These are phyloP conservation scores for Ophiostoma tasmaniense DNA, from an alignment of 2,329 filamentous ascomycete genomes.

Conservation along the genomic window DNA sequence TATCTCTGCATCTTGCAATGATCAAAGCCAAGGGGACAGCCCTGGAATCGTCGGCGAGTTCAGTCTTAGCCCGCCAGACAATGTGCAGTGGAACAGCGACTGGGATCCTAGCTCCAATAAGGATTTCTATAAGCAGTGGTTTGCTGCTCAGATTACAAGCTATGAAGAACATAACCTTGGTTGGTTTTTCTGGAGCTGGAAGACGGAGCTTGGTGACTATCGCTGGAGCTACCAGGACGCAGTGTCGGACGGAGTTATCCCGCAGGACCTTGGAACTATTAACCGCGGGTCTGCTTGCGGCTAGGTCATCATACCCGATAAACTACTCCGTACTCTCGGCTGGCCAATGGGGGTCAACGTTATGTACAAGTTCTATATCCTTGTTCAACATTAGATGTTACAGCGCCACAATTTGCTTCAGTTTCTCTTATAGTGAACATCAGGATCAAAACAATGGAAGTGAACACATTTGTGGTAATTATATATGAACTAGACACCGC, in stretches of 20 bases:
- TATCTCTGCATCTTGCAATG: conserved; percentile 41
- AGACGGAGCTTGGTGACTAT: conserved; percentile 35
- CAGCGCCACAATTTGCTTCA: no score
- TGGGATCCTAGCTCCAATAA: conserved; percentile 35
- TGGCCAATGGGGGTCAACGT: no score
- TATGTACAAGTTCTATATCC: no score
- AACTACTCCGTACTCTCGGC: no score
- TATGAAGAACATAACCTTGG: conserved; percentile 40
- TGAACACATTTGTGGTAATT: no score
- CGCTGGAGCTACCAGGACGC: conserved; percentile 29
- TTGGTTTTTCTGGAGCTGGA: conserved; percentile 50
- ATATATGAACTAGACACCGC: no score
- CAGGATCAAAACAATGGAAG: no score
- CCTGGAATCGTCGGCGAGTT: conserved; percentile 52
- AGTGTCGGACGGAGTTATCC: conserved; percentile 16
- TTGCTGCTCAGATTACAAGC: conserved; percentile 24
- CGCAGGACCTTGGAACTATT: background rate
- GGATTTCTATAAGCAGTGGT: conserved; percentile 48
- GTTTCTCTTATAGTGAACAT: no score
- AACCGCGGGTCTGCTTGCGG: background rate
- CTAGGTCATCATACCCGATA: background rate
- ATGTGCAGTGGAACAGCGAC: conserved; percentile 36
- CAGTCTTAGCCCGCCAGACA: conserved; percentile 43
- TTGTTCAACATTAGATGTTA: no score
- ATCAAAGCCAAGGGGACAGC: conserved; percentile 34